phyloP scores from a whole-genome alignment of 805 yeast species.

The Tetrapisispora phaffii region DNA sequence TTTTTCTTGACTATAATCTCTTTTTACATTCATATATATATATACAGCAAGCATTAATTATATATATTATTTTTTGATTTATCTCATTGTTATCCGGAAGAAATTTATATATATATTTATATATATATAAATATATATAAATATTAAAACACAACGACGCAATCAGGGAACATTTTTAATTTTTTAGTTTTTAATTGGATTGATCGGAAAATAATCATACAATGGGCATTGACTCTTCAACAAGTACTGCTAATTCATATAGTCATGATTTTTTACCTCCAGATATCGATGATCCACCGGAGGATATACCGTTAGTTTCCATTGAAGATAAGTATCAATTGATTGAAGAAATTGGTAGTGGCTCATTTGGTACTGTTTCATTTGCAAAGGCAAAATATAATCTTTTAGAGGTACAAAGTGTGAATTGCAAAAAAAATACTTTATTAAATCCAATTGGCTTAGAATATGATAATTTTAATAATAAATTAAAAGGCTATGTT shows the following conservation, averaged over 20 bases:
- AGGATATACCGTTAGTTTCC: slow-evolving; percentile 36
- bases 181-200: background rate
- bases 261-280: slow-evolving; percentile 22
- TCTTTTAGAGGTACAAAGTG: background rate
- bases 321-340: slow-evolving; percentile 37
- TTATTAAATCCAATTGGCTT: slow-evolving; percentile 34
- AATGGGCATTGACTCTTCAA: background rate
- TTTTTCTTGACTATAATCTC: too few relatives aligned
- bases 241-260: background rate
- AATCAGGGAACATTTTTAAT: background rate
- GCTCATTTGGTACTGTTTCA: slow-evolving; percentile 65
- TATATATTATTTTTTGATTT: too few relatives aligned
- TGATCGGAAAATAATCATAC: background rate
- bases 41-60: too few relatives aligned
- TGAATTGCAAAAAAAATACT: slow-evolving; percentile 27
- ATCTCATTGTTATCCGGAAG: too few relatives aligned
- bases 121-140: too few relatives aligned
- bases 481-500: slow-evolving; percentile 37
- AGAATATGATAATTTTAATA: slow-evolving; percentile 25
- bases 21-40: too few relatives aligned
- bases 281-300: slow-evolving; percentile 34
- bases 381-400: slow-evolving; percentile 41
- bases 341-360: slow-evolving; percentile 53
- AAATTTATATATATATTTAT: too few relatives aligned
- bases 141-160: too few relatives aligned